Base-by-base conservation (phyloP, 495 filamentous ascomycete genomes). In the Penicillium angulare region DNA sequence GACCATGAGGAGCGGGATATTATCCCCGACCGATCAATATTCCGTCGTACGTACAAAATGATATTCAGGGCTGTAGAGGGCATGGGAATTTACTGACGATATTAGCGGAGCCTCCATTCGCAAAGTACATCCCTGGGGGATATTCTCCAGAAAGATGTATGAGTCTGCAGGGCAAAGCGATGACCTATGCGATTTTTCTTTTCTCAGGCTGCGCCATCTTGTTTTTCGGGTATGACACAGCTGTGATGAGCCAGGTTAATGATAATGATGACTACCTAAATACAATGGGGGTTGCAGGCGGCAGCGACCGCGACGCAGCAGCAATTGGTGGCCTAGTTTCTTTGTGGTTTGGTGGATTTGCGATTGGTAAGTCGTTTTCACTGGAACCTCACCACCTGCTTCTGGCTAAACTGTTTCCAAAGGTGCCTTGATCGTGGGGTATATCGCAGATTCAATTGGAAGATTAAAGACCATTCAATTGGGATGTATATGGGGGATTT, bases 401-500 rank as follows among this genome's bases (percentile, higher is more conserved):
- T 8, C 9, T 18, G 0, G 18, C 6, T 18, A 7, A 17, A 17
- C 4, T 7, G 4, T 38, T 16, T 7, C 5, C 12, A 31, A 9
- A 44, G 41, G 63, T 34, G 53, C 53, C 1, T 31, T 56, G 15
- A 16, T 56, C 10, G 47, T 56, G 7, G 53, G 53, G 16, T 35
- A 60, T 40, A 59, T 71, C 33, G 74, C 69, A 26, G 75, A 79
- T 53, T 60, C 62, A 15, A 64, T 72, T 49, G 77, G 77, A 31
- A 67, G 77, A 35, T 68, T 73, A 48, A n/a, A n/a, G n/a, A n/a
- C n/a, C n/a, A 69, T 79, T 26, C 69, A 76, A 33, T 56, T 78
- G 26, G 72, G 69, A 24, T 64, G 74, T 27, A 55, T 73, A 34
- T 77, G 76, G 61, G 74, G 72, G 9, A 59, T 79, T 36, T 50